Conservation (phyloP, 1,139 yeast species). For the Fermentozyma sake region DNA sequence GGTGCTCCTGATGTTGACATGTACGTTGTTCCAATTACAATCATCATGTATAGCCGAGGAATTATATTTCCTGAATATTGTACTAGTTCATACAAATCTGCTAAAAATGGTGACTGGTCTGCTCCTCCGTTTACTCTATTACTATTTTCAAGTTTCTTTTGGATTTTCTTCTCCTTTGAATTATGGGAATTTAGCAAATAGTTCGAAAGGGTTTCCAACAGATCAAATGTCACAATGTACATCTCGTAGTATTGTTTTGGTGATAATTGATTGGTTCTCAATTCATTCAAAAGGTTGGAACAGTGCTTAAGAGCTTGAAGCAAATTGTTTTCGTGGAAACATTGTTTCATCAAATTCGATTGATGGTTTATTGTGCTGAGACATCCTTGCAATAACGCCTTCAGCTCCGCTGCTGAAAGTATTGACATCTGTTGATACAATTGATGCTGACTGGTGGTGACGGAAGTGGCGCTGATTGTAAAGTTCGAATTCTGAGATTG, state of each 20-base stretch:
- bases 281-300: constrained; percentile 74
- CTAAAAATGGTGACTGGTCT: constrained; percentile 70
- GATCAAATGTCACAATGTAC: constrained; percentile 81
- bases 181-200: constrained; percentile 67
- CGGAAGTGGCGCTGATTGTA: too few relatives aligned
- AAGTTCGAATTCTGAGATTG: too few relatives aligned
- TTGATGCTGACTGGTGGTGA: too few relatives aligned
- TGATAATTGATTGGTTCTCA: constrained; percentile 68
- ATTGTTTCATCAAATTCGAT: constrained; percentile 69
- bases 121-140: not conserved
- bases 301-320: constrained; percentile 90
- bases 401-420: constrained; percentile 1
- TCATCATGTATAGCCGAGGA: constrained; percentile 90
- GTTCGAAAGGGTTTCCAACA: constrained; percentile 63
- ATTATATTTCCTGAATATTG: constrained; percentile 93
- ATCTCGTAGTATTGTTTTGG: constrained; percentile 95
- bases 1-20: constrained; percentile 80
- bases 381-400: constrained; percentile 42
- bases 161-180: constrained; percentile 22
- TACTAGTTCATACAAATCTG: constrained; percentile 89
- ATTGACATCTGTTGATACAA: too few relatives aligned
- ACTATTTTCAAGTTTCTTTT: constrained; percentile 4
- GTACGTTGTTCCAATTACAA: constrained; percentile 89
- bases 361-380: constrained; percentile 63
- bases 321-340: constrained; percentile 65